Percentiles rank a stretch among this genome's conserved stretches.
phyloP scores from a whole-genome alignment of 2,329 filamentous ascomycete species.

The Fonsecaea erecta region DNA sequence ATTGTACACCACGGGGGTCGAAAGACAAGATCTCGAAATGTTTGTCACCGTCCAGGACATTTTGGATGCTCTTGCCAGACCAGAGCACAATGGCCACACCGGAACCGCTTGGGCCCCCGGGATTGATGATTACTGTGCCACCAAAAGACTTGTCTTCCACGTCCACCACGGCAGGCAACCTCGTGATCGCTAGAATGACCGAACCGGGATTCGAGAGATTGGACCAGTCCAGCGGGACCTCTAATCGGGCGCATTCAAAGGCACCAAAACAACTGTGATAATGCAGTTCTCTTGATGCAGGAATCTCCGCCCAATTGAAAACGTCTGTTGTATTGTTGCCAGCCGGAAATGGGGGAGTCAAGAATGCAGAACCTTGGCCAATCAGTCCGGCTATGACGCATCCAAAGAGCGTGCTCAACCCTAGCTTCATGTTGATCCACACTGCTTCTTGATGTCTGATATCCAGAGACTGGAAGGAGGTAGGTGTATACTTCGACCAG shows the following conservation, averaged over 20 bases:
- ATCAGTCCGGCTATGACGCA: background rate
- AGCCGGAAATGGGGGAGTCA: background rate
- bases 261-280: conserved; percentile 50
- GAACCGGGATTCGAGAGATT: conserved; percentile 42
- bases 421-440: background rate
- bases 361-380: background rate
- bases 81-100: conserved; percentile 42
- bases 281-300: conserved; percentile 41
- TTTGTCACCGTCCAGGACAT: conserved; percentile 44
- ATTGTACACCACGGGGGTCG: conserved; percentile 50
- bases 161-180: conserved; percentile 49
- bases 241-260: conserved; percentile 56
- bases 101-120: conserved; percentile 49
- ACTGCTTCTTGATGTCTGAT: background rate
- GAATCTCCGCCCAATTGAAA: conserved; percentile 29
- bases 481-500: background rate
- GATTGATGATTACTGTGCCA: conserved; percentile 55
- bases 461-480: background rate
- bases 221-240: conserved; percentile 56
- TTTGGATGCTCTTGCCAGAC: conserved; percentile 29
- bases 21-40: conserved; percentile 52
- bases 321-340: background rate
- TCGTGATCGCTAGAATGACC: conserved; percentile 53
- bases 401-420: background rate
- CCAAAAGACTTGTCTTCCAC: conserved; percentile 50